A percentile compares a stretch with the other conserved stretches of the same genome.
These are phyloP conservation scores for Boletus hoseneyae DNA, from an alignment of 1,284 basidiomycete species.

Conservation along the genomic window DNA sequence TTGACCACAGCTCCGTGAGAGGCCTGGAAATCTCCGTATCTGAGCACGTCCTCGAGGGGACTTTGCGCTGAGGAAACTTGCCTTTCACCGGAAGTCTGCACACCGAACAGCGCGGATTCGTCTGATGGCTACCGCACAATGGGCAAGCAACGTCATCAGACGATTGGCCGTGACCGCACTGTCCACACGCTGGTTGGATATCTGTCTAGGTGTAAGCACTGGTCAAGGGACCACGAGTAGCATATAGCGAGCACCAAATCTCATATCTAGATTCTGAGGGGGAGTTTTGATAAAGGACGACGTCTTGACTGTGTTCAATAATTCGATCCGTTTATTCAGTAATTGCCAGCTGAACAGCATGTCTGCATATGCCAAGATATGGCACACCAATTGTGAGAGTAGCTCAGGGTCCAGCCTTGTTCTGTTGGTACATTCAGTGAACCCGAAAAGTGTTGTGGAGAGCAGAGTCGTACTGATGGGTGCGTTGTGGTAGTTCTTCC, in stretches of 20 bases:
- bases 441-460: background rate
- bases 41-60: background rate
- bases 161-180: conserved; percentile 35
- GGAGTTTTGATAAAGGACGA: conserved; percentile 29
- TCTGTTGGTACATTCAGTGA: conserved; percentile 9
- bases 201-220: conserved; percentile 27
- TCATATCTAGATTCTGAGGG: conserved; percentile 27
- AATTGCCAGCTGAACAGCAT: conserved; percentile 70
- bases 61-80: conserved; percentile 31
- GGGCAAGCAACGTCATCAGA: conserved; percentile 43
- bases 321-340: conserved; percentile 61
- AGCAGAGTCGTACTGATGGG: conserved; percentile 8
- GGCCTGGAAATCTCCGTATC: conserved; percentile 40
- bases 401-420: conserved; percentile 11
- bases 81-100: conserved; percentile 81
- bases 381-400: conserved; percentile 49
- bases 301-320: conserved; percentile 58
- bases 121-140: conserved; percentile 44
- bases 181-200: conserved; percentile 38
- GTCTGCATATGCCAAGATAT: conserved; percentile 73
- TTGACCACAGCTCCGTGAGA: conserved; percentile 63
- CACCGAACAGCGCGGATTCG: conserved; percentile 59
- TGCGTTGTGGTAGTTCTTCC: conserved; percentile 20
- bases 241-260: conserved; percentile 34
- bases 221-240: no score